phyloP scores from a whole-genome alignment of 164 flowering plant species.

The Pachysandra terminalis region DNA sequence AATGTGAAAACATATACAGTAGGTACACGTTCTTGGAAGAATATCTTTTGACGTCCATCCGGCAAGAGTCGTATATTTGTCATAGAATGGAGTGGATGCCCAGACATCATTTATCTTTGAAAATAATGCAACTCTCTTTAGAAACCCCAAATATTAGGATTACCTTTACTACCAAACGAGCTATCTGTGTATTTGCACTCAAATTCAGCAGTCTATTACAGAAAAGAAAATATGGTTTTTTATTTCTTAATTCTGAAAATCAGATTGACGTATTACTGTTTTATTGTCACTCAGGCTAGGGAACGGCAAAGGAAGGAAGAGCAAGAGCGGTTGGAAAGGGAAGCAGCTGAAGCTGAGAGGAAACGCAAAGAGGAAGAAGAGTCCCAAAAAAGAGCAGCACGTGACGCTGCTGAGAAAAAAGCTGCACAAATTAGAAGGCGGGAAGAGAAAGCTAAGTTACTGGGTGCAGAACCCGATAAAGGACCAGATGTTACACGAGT shows the following conservation, averaged over 20 bases:
- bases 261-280: neutral
- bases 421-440: conserved; percentile 72
- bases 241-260: neutral
- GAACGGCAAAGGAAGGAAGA: conserved; percentile 90
- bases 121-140: no score
- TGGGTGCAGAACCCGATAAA: conserved; percentile 91
- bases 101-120: no score
- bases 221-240: neutral
- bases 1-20: neutral
- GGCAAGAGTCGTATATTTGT: no score
- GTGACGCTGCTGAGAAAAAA: conserved; percentile 88
- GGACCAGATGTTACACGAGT: conserved; percentile 92
- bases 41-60: no score
- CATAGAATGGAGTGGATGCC: no score
- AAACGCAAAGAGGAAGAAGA: conserved; percentile 88
- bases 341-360: conserved; percentile 96
- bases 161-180: no score
- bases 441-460: conserved; percentile 74
- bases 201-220: no score
- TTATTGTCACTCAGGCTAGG: conserved; percentile 56
- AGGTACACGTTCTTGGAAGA: no score
- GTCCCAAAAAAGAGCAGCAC: conserved; percentile 79
- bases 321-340: conserved; percentile 77
- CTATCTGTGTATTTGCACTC: no score
- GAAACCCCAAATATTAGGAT: no score